Evolutionary conservation across 2,329 filamentous ascomycete genomes (phyloP).

Genomic region (Epichloe typhina): DNA sequence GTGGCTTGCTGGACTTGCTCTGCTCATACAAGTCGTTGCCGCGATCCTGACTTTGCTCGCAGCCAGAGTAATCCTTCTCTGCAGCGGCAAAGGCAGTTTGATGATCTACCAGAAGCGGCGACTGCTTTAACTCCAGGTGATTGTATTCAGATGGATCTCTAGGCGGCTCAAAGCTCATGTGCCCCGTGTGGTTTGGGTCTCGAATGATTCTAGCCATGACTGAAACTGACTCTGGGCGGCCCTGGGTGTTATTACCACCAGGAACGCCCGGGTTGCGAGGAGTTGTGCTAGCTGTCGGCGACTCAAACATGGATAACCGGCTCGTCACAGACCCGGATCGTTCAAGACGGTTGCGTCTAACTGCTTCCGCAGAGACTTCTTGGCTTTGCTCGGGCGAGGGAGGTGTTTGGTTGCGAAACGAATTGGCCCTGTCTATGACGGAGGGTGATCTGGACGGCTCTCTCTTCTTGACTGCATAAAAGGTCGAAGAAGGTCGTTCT

Average conservation of each 20-base stretch:
- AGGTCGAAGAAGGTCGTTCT: constrained; percentile 37
- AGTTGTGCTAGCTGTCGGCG: constrained; percentile 11
- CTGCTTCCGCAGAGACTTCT: constrained; percentile 34
- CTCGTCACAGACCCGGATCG: constrained; percentile 42
- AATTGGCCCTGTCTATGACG: constrained; percentile 29
- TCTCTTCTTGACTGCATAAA: constrained; percentile 45
- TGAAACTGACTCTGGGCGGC: constrained; percentile 63
- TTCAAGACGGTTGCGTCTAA: constrained; percentile 24
- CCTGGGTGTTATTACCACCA: constrained; percentile 24
- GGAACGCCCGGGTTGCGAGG: constrained; percentile 9
- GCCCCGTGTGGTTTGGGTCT: constrained; percentile 36
- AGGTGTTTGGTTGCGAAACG: constrained; percentile 20
- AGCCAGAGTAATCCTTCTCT: constrained; percentile 13
- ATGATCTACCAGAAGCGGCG: constrained; percentile 45
- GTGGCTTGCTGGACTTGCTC: constrained; percentile 25
- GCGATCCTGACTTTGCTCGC: constrained; percentile 25
- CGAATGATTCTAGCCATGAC: constrained; percentile 77
- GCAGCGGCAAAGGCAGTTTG: constrained; percentile 20
- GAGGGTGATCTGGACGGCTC: constrained; percentile 33
- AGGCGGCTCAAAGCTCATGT: constrained; percentile 26
- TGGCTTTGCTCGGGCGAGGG: constrained; percentile 26
- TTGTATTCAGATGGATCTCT: constrained; percentile 30
- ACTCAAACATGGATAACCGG: constrained; percentile 43
- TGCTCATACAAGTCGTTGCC: constrained; percentile 23
- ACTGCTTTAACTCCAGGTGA: constrained; percentile 42